phyloP scores from a whole-genome alignment of 306 rosid genomes.

The Luffa acutangula region DNA sequence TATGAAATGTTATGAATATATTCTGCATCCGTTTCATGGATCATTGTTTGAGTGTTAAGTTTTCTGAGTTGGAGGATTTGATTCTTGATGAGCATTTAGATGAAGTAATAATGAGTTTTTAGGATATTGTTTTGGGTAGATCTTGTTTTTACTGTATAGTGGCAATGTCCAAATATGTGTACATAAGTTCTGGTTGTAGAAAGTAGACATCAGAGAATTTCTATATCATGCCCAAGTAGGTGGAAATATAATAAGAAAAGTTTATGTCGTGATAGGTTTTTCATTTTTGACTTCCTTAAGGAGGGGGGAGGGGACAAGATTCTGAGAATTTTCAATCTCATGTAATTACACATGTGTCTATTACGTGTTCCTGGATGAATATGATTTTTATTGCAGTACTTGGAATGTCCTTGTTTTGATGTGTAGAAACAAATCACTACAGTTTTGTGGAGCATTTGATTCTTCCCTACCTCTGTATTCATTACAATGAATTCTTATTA shows the following conservation, averaged over 20 bases:
- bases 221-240: not conserved
- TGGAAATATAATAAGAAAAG: not conserved
- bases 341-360: not conserved
- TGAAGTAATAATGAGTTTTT: constrained; percentile 30
- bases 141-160: not conserved
- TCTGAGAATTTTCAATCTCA: not conserved
- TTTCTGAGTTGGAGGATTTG: constrained; percentile 53
- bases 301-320: not conserved
- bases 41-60: not conserved
- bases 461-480: not conserved
- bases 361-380: not conserved
- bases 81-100: constrained; percentile 60
- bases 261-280: not conserved
- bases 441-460: not conserved
- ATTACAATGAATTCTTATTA: not conserved
- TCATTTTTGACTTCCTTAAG: not conserved
- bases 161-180: not conserved
- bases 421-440: not conserved
- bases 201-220: not conserved
- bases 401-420: not conserved
- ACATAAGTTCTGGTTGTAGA: not conserved
- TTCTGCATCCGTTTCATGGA: not conserved
- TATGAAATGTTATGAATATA: not conserved
- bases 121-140: not conserved
- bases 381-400: too few relatives aligned